Evolutionary conservation across 2,329 filamentous ascomycete genomes (phyloP), one percentile per base, ranked within the genome.

Genomic region (Penicillium sp.): DNA sequence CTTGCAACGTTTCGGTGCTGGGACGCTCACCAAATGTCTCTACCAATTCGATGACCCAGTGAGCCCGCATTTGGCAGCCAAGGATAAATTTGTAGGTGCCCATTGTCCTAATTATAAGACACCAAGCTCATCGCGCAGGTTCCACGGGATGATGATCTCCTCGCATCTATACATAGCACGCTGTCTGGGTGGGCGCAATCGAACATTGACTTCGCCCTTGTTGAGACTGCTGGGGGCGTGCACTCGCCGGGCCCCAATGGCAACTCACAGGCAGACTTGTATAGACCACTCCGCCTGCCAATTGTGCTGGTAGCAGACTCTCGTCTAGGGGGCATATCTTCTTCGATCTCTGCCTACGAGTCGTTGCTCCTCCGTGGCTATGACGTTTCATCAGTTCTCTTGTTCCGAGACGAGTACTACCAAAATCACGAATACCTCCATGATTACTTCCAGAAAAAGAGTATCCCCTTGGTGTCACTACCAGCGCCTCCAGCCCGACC

Each of bases 161-260:
- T 83, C 4, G 60, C 67, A 2, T 68, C 70, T 7, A 72, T 83
- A 29, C 71, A 75, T 42, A 62, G 69, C 32, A 68, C 72, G 6
- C 64, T 76, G 19, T 62, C 66, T 19, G 55, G 57, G 44, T 66
- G 68, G 57, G 62, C 73, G 26, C 57, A 49, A 48, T 61, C 51
- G 41, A 62, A 61, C 44, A 57, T 72, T 40, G 78, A 78, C n/a
- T 80, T 83, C 67, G 70, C 86, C 1, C 76, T 94, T 41, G 73
- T 93, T 40, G 88, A 94, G 65, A 93, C 88, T 2, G 87, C 88
- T 1, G 88, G 87, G 1, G 88, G 88, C 1, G 85, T 91, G 0
- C 82, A 91, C 53, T 91, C 87, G 0, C 88, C 88, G 0, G 80
- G 80, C 0, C 88, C 87, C 1, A 87, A 84, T 32, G 86, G 87